phyloP scores from a whole-genome alignment of 2,329 filamentous ascomycete species.

The Aspergillus alliaceus region DNA sequence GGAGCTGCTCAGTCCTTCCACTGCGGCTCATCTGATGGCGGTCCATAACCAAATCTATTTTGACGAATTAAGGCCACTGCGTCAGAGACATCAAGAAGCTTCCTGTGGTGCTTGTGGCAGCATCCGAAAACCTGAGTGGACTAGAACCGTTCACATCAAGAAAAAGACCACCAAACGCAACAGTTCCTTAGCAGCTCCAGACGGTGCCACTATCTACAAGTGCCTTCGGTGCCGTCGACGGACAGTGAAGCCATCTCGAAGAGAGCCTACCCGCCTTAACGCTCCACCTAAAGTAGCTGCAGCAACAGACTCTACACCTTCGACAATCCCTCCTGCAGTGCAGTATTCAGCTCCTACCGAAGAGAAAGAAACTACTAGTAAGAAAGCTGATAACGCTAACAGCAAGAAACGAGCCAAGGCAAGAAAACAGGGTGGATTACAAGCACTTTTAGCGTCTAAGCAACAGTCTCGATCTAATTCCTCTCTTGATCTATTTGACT shows the following conservation, averaged over 20 bases:
- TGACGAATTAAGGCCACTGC: conserved; percentile 35
- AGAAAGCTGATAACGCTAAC: conserved; percentile 41
- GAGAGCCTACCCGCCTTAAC: conserved; percentile 14
- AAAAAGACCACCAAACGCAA: conserved; percentile 15
- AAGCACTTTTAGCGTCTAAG: conserved; percentile 53
- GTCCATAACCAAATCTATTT: conserved; percentile 38
- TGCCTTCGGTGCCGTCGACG: conserved; percentile 39
- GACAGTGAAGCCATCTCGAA: conserved; percentile 27
- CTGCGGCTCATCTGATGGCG: conserved; percentile 41
- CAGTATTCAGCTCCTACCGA: conserved; percentile 4
- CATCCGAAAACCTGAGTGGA: conserved; percentile 31
- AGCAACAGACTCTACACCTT: conserved; percentile 8
- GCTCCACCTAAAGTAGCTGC: conserved; percentile 11
- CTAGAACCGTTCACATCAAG: conserved; percentile 29
- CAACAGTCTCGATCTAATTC: conserved; percentile 29
- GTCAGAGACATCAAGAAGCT: conserved; percentile 30
- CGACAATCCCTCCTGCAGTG: conserved; percentile 9
- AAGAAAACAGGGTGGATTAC: conserved; percentile 54
- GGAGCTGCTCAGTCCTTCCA: conserved; percentile 36
- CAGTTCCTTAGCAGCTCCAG: conserved; percentile 8
- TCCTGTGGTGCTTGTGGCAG: conserved; percentile 44
- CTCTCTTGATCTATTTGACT: conserved; percentile 55
- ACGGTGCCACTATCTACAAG: conserved; percentile 34
- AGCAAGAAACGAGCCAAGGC: conserved; percentile 59
- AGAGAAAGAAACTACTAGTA: conserved; percentile 12